Evolutionary conservation across 495 filamentous ascomycete genomes (phyloP).

Genomic region (Penicillium chermesinum): DNA sequence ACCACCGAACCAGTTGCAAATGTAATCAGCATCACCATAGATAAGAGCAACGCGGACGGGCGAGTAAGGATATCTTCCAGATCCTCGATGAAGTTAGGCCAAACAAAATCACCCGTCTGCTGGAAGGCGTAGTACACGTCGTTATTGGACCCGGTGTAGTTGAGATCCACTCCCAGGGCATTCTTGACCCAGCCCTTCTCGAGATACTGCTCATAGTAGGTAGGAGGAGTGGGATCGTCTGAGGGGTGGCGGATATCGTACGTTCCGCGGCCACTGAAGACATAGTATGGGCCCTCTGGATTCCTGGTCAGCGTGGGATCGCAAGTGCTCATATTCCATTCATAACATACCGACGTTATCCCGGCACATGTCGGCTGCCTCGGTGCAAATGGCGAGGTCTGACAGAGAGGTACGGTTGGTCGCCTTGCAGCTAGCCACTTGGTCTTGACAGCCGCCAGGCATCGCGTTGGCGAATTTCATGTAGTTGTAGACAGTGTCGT

Average conservation of each 20-base stretch:
- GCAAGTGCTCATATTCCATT: too few relatives aligned
- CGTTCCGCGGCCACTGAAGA: slow-evolving; percentile 42
- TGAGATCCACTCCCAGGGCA: slow-evolving; percentile 60
- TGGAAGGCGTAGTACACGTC: slow-evolving; percentile 50
- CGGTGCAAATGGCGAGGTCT: slow-evolving; percentile 35
- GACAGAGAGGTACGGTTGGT: slow-evolving; percentile 40
- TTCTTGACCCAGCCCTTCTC: slow-evolving; percentile 57
- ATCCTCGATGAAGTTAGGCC: slow-evolving; percentile 45
- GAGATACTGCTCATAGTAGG: slow-evolving; percentile 58
- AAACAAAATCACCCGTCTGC: slow-evolving; percentile 41
- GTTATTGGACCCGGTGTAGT: slow-evolving; percentile 53
- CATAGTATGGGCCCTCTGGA: slow-evolving; percentile 42
- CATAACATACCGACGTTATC: slow-evolving; percentile 33
- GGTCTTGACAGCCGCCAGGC: slow-evolving; percentile 57
- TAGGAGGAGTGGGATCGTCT: slow-evolving; percentile 59
- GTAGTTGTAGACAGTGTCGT: slow-evolving; percentile 44
- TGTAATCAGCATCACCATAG: slow-evolving; percentile 60
- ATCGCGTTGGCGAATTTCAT: slow-evolving; percentile 44
- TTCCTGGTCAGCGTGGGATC: slow-evolving; percentile 41
- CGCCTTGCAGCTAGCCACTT: slow-evolving; percentile 43
- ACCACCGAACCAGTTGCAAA: slow-evolving; percentile 49
- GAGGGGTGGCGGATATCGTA: slow-evolving; percentile 57
- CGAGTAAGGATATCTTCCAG: slow-evolving; percentile 49
- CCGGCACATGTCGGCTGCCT: slow-evolving; percentile 38
- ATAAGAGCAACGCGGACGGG: slow-evolving; percentile 64